Conservation (phyloP, 805 yeast genomes). For the Yarrowia bubula region DNA sequence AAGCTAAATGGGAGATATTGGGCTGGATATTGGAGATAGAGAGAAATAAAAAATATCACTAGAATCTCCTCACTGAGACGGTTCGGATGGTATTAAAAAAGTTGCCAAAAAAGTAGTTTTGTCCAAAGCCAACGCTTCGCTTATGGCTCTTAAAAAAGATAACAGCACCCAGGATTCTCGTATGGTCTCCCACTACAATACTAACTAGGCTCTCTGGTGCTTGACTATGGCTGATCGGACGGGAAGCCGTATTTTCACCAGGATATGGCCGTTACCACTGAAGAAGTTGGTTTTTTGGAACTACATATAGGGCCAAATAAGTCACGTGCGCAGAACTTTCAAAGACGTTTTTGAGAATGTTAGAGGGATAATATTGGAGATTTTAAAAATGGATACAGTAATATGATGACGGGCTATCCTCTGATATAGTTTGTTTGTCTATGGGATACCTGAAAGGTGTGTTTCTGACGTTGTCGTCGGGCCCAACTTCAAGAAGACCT, state of each 20-base stretch:
- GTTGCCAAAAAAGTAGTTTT: neutral
- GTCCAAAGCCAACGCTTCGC: too few species aligned
- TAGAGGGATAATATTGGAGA: neutral
- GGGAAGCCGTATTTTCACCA: constrained; percentile 13
- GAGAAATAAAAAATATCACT: too few species aligned
- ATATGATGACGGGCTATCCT: neutral
- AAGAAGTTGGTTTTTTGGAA: neutral
- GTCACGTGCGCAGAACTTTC: neutral
- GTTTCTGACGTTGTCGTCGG: neutral
- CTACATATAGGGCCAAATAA: neutral
- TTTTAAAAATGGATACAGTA: neutral
- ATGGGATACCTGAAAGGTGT: neutral
- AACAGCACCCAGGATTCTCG: constrained; percentile 11
- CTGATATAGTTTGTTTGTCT: neutral
- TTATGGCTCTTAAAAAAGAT: neutral
- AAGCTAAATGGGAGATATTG: neutral
- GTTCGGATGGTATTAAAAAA: neutral
- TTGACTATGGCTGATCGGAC: constrained; percentile 13
- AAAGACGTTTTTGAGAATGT: neutral
- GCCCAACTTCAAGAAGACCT: neutral
- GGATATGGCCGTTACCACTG: constrained; percentile 4
- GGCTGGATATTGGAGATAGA: neutral
- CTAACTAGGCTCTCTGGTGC: constrained; percentile 14
- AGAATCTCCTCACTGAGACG: neutral
- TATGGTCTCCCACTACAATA: constrained; percentile 12